Base-by-base conservation (phyloP, 1,139 yeast genomes). In the Blastobotrys proliferans region DNA sequence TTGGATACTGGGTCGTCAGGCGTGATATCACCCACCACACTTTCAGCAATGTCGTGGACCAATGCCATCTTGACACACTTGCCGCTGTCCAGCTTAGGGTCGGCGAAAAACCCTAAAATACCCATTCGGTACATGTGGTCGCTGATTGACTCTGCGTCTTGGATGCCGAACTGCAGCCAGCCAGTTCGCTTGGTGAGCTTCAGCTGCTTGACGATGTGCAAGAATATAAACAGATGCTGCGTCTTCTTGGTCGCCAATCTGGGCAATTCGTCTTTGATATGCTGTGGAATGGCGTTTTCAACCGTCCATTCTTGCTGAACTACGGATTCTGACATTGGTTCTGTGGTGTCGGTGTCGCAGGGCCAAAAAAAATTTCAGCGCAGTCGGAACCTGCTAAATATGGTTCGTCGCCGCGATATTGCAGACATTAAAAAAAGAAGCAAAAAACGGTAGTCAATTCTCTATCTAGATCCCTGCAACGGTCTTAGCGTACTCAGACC, bases 81-180 rank as follows among this genome's bases (percentile, higher is more conserved):
- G 32, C 64, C 65, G n/a, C 67, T 60, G 51, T 76, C 69, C 6
- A 74, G 64, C 4, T 57, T 50, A 11, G 66, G 63, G 41, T 79
- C 65, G 53, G 84, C 82, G 32, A 85, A 73, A 83, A 90, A 77
- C 19, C 94, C 72, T 43, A 90, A 79, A 35, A 90, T 71, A 4
- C 90, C 80, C 97, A 94, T 92, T 49, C 99, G 75, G 62, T 92
- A 92, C 97, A 92, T 92, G 63, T 92, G 99, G 63, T 92, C 98
- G 14, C 90, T 75, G 45, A 92, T 90, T 40, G 90, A 80, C 63
- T 92, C 94, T 1, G 75, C 74, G 22, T 66, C 57, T 11, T 24
- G 37, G 17, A 47, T 19, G 21, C 31, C 43, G 19, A 22, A 78
- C 57, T 88, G 90, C 22, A 92, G 64, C 98, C 98, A 92, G 2